A percentile compares a stretch with the other conserved stretches of the same genome.
Evolutionary conservation across 148 eudicot species (phyloP).

Genomic region (Euryodendron excelsum): DNA sequence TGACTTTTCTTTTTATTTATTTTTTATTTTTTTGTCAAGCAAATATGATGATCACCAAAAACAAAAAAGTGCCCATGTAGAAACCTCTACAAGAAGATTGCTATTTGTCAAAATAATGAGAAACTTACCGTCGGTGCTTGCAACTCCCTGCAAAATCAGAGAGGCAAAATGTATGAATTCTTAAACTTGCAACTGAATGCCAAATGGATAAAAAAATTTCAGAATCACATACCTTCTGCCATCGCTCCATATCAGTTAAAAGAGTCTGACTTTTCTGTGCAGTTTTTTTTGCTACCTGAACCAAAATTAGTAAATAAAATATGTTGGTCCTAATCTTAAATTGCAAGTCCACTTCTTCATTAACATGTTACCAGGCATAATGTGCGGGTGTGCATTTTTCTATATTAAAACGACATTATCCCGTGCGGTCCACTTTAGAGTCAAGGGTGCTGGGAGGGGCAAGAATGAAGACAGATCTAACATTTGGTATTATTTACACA

Average conservation of each 20-base stretch:
- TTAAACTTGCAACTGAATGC: conserved; percentile 8
- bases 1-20: background rate
- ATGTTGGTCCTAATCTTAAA: conserved; percentile 6
- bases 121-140: conserved; percentile 78
- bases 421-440: too few species aligned
- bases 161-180: conserved; percentile 18
- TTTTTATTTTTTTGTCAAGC: too few species aligned
- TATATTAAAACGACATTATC: background rate
- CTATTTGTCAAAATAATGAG: background rate
- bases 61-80: background rate
- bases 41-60: background rate
- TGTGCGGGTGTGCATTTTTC: background rate
- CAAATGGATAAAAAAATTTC: background rate
- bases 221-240: conserved; percentile 73
- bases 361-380: background rate
- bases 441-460: too few species aligned
- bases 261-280: conserved; percentile 79
- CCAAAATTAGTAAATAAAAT: conserved; percentile 32
- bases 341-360: background rate
- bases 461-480: too few species aligned
- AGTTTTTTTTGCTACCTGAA: conserved; percentile 94
- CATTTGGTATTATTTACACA: too few species aligned
- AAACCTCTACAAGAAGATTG: background rate
- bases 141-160: conserved; percentile 76
- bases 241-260: conserved; percentile 85